phyloP scores from a whole-genome alignment of 2,329 filamentous ascomycete genomes.

The Aspergillus sergii region DNA sequence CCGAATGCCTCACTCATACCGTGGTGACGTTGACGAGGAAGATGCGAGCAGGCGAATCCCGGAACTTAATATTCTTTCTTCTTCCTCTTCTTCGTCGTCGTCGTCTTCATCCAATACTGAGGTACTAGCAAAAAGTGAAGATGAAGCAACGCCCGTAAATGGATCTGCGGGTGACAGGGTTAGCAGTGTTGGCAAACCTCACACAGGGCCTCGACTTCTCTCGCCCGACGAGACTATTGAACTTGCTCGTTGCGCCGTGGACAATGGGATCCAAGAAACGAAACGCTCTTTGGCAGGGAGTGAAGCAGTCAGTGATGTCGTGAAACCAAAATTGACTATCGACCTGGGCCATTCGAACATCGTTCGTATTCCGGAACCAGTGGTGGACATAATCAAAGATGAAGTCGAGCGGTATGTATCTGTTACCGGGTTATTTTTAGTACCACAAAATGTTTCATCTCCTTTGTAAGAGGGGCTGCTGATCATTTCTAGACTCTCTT shows the following conservation, averaged over 20 bases:
- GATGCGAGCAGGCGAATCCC: slow-evolving; percentile 27
- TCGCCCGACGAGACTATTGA: slow-evolving; percentile 50
- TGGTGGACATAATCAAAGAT: slow-evolving; percentile 55
- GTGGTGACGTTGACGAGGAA: slow-evolving; percentile 37
- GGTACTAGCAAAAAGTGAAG: slow-evolving; percentile 31
- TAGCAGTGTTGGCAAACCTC: slow-evolving; percentile 23
- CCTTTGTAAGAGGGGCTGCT: slow-evolving; percentile 9
- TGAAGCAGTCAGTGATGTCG: slow-evolving; percentile 48
- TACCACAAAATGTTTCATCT: background rate
- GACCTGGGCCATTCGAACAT: slow-evolving; percentile 55
- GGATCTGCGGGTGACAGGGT: slow-evolving; percentile 28
- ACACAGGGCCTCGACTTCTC: slow-evolving; percentile 33
- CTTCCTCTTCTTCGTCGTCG: slow-evolving; percentile 12
- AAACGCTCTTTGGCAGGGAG: slow-evolving; percentile 51
- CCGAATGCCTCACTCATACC: slow-evolving; percentile 35
- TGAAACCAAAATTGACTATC: slow-evolving; percentile 54
- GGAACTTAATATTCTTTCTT: slow-evolving; percentile 30
- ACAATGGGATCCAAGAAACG: slow-evolving; percentile 50
- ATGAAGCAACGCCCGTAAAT: slow-evolving; percentile 29
- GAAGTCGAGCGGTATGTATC: slow-evolving; percentile 53
- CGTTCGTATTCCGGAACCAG: slow-evolving; percentile 50
- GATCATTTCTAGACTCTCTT: slow-evolving; percentile 44
- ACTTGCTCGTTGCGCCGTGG: slow-evolving; percentile 48
- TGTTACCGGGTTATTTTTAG: background rate
- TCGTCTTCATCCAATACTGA: slow-evolving; percentile 31